phyloP scores from a whole-genome alignment of 164 flowering plant genomes.

The Aristolochia californica region DNA sequence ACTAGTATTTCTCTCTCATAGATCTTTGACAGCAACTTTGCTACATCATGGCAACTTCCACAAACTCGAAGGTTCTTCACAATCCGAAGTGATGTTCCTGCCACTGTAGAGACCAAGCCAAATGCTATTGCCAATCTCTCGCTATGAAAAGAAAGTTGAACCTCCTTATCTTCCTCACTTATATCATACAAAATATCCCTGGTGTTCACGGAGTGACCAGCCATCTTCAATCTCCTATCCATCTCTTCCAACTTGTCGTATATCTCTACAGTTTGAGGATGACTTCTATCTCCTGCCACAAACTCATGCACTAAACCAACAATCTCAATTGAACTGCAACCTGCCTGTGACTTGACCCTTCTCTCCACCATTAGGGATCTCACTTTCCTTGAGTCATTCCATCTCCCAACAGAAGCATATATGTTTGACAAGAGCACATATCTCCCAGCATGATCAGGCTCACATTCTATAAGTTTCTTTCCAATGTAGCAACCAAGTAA shows the following conservation, averaged over 20 bases:
- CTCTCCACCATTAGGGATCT: slow-evolving; percentile 6
- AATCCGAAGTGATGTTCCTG: background rate
- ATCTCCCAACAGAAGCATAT: slow-evolving; percentile 3
- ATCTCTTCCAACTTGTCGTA: slow-evolving; percentile 36
- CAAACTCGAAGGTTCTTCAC: slow-evolving; percentile 6
- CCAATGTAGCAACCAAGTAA: background rate
- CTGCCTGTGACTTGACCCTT: slow-evolving; percentile 1
- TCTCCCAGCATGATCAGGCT: slow-evolving; percentile 4
- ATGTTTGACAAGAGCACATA: slow-evolving; percentile 7
- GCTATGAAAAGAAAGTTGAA: background rate
- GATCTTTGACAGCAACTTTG: slow-evolving; percentile 3
- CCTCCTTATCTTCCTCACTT: slow-evolving; percentile 2
- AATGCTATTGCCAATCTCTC: slow-evolving; percentile 6
- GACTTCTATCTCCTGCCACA: slow-evolving; percentile 58
- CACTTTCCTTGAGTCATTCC: slow-evolving; percentile 2
- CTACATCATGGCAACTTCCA: background rate
- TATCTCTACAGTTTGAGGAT: slow-evolving; percentile 36
- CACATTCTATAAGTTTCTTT: background rate
- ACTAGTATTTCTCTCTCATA: slow-evolving; percentile 4
- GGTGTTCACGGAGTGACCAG: background rate
- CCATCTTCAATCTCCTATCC: slow-evolving; percentile 1
- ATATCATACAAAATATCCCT: slow-evolving; percentile 2
- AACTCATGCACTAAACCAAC: slow-evolving; percentile 42
- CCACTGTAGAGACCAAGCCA: background rate
- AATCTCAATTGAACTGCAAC: slow-evolving; percentile 4